These are phyloP conservation scores for Albifimbria verrucaria DNA, from an alignment of 2,329 filamentous ascomycete genomes.

Conservation along the genomic window DNA sequence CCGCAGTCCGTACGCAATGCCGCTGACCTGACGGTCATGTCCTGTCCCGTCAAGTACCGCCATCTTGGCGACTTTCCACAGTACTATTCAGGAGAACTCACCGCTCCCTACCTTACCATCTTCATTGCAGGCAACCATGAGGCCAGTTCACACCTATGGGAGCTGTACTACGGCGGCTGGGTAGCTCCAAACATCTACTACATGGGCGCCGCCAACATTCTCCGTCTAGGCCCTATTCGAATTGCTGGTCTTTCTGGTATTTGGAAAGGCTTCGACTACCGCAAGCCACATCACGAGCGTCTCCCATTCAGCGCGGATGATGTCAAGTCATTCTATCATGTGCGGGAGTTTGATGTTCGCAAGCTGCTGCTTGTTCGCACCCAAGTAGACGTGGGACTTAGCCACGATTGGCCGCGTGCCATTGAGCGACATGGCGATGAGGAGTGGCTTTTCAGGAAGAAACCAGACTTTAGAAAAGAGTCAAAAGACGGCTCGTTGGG, in stretches of 20 bases:
- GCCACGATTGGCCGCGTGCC: constrained; percentile 90
- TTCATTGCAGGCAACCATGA: constrained; percentile 97
- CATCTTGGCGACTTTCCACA: constrained; percentile 87
- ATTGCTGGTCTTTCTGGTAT: constrained; percentile 92
- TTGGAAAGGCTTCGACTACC: constrained; percentile 89
- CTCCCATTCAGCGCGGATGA: constrained; percentile 79
- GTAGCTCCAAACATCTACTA: constrained; percentile 97
- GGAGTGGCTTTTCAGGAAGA: constrained; percentile 65
- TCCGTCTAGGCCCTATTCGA: constrained; percentile 78
- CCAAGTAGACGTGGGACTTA: constrained; percentile 86
- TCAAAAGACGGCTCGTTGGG: constrained; percentile 73
- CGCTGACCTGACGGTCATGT: constrained; percentile 82
- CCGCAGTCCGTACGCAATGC: constrained; percentile 79
- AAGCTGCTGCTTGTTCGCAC: constrained; percentile 82
- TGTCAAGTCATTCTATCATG: constrained; percentile 80
- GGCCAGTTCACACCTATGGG: constrained; percentile 83
- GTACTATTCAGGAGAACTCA: constrained; percentile 79
- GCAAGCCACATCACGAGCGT: constrained; percentile 77
- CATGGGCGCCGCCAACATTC: constrained; percentile 85
- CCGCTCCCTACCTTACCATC: constrained; percentile 83
- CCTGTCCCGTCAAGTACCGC: constrained; percentile 84
- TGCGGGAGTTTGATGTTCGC: constrained; percentile 84
- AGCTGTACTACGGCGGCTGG: constrained; percentile 96
- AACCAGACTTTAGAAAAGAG: constrained; percentile 73
- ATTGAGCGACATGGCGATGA: constrained; percentile 77